Conservation (phyloP, 768 basidiomycete species). For the Tricholoma hemisulphureum region DNA sequence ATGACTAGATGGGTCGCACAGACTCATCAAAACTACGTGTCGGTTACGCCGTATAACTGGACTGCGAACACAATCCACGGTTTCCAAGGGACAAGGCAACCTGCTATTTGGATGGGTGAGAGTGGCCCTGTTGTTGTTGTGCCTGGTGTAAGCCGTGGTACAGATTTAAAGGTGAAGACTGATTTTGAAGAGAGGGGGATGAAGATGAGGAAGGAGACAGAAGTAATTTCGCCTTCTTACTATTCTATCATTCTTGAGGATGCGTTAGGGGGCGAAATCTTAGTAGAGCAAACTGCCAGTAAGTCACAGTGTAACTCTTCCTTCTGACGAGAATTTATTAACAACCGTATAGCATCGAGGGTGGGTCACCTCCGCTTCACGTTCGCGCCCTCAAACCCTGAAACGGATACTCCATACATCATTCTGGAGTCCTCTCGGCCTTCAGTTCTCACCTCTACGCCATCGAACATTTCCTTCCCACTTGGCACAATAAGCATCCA, state of each 20-base stretch:
- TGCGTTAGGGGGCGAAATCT: slow-evolving; percentile 47
- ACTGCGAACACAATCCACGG: slow-evolving; percentile 59
- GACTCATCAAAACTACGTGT: slow-evolving; percentile 74
- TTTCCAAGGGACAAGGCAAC: slow-evolving; percentile 78
- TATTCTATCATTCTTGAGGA: slow-evolving; percentile 60
- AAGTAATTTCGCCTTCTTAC: slow-evolving; percentile 52
- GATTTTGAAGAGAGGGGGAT: slow-evolving; percentile 62
- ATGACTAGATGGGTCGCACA: slow-evolving; percentile 88
- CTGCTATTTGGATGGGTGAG: slow-evolving; percentile 90
- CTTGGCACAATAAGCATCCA: slow-evolving; percentile 47
- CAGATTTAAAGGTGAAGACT: slow-evolving; percentile 39
- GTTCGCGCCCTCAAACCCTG: slow-evolving; percentile 35
- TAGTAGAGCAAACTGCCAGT: slow-evolving; percentile 65
- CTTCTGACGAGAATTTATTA: too few relatives aligned
- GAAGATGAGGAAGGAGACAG: slow-evolving; percentile 47
- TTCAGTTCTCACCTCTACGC: slow-evolving; percentile 54
- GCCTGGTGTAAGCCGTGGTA: slow-evolving; percentile 44
- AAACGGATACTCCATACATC: slow-evolving; percentile 48
- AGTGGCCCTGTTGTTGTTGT: slow-evolving; percentile 61
- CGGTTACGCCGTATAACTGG: slow-evolving; percentile 68
- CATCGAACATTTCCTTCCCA: slow-evolving; percentile 50
- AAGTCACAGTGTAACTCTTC: too few relatives aligned
- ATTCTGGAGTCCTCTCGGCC: slow-evolving; percentile 67
- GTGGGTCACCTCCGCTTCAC: slow-evolving; percentile 75
- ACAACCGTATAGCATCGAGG: slow-evolving; percentile 71